Evolutionary conservation across 805 yeast species (phyloP).

Genomic region (Saturnispora kantuleensis): DNA sequence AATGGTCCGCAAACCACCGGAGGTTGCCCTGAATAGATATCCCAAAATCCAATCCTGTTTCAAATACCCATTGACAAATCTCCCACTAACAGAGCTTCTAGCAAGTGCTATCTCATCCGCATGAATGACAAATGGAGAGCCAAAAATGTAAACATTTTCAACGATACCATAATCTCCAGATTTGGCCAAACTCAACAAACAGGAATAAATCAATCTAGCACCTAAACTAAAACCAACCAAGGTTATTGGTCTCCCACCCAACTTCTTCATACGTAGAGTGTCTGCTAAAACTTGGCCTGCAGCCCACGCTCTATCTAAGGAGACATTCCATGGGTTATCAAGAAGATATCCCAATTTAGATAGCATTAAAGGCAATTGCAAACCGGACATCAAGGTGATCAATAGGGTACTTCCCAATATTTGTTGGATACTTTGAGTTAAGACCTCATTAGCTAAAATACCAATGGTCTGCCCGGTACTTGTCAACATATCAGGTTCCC

Average conservation of each 20-base stretch:
- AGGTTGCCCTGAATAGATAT: constrained; percentile 86
- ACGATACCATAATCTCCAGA: constrained; percentile 80
- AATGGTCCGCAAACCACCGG: constrained; percentile 87
- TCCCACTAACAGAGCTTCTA: constrained; percentile 80
- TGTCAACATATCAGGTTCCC: constrained; percentile 98
- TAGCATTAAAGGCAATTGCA: constrained; percentile 86
- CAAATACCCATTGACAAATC: constrained; percentile 83
- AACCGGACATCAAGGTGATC: constrained; percentile 83
- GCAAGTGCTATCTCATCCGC: constrained; percentile 70
- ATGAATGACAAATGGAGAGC: constrained; percentile 77
- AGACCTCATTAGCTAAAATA: constrained; percentile 86
- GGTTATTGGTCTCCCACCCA: constrained; percentile 89
- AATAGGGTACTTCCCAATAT: constrained; percentile 85
- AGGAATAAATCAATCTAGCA: constrained; percentile 83
- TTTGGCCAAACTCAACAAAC: constrained; percentile 76
- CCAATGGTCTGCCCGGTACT: constrained; percentile 95
- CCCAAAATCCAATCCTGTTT: constrained; percentile 94
- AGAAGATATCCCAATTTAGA: constrained; percentile 81
- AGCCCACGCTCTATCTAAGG: constrained; percentile 93
- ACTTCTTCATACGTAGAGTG: constrained; percentile 72
- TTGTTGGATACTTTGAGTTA: constrained; percentile 90
- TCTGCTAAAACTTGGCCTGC: constrained; percentile 91
- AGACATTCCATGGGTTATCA: constrained; percentile 97
- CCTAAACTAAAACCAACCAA: constrained; percentile 91
- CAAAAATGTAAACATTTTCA: constrained; percentile 81